phyloP scores from a whole-genome alignment of 2,329 filamentous ascomycete genomes.

The Tetracladium maxilliforme region DNA sequence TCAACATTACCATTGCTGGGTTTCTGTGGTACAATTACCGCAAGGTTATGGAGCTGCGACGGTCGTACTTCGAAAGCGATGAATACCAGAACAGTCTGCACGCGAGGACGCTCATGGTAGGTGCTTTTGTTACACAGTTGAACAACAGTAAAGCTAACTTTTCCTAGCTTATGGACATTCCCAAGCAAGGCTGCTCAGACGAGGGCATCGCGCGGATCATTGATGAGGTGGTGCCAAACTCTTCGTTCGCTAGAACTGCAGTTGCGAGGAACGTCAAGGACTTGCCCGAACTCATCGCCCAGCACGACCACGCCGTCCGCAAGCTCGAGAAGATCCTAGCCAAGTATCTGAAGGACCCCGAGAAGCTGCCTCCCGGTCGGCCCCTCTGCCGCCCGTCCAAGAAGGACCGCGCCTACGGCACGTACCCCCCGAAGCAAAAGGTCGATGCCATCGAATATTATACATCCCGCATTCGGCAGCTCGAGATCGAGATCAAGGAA shows the following conservation, averaged over 20 bases:
- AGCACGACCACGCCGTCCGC: slow-evolving; percentile 70
- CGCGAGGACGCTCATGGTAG: slow-evolving; percentile 53
- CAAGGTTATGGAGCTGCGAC: slow-evolving; percentile 54
- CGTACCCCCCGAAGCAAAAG: slow-evolving; percentile 54
- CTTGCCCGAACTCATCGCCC: slow-evolving; percentile 68
- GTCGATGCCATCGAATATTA: slow-evolving; percentile 92
- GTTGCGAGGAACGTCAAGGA: slow-evolving; percentile 88
- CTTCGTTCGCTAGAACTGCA: slow-evolving; percentile 63
- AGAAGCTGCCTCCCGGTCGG: slow-evolving; percentile 59
- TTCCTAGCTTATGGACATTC: slow-evolving; percentile 67
- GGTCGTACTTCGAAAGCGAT: slow-evolving; percentile 67
- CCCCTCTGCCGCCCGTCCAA: slow-evolving; percentile 71
- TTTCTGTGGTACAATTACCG: slow-evolving; percentile 89
- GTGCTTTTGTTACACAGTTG: slow-evolving; percentile 9
- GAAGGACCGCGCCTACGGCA: slow-evolving; percentile 53
- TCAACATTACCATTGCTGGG: slow-evolving; percentile 60
- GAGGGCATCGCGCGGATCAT: slow-evolving; percentile 79
- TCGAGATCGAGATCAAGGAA: slow-evolving; percentile 76
- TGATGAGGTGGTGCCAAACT: slow-evolving; percentile 64
- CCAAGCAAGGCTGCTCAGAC: slow-evolving; percentile 60
- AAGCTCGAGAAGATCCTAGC: slow-evolving; percentile 72
- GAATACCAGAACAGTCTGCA: slow-evolving; percentile 86
- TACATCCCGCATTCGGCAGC: slow-evolving; percentile 65
- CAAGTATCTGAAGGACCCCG: slow-evolving; percentile 80
- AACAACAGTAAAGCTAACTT: slow-evolving; percentile 15